Base-by-base conservation (phyloP, 2,329 filamentous ascomycete species). In the Arthrobotrys megalospora region DNA sequence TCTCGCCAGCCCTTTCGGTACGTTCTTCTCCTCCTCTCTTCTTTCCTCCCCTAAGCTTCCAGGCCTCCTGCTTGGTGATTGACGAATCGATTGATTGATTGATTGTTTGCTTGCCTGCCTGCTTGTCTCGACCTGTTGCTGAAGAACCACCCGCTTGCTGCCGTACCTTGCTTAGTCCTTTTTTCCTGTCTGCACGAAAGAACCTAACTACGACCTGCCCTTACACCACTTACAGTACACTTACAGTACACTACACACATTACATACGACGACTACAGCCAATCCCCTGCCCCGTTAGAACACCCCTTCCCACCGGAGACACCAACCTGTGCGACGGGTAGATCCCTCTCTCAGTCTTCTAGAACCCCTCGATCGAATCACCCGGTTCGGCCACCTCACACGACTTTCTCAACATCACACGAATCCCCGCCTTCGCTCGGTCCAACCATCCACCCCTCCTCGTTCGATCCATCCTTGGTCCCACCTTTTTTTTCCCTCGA, bases 321-420 rank as follows among this genome's bases (percentile, higher is more conserved):
- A 50, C 58, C 36, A 58, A 58, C 47, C 70, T 67, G 70, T 75
- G 70, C 70, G 62, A 75, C 70, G 62, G 62, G 69, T 63, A 73
- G 69, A 73, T 73, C 69, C 14, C 53, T 38, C 50, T 41, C 28
- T 32, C 58, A 21, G 21, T 32, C 38, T 66, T 66, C 41, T 60
- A 43, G 36, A 47, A 34, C 10, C 43, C 28, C 32, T 62, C 41
- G 7, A 76, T 28, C 28, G 38, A 62, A 55, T 34, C 36, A 52
- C 32, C 65, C 58, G 50, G 52, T 72, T 78, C 60, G 75, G 67
- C 67, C 75, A 78, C 75, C 52, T 78, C 75, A 72, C 75, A 78
- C 67, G 75, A 78, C 75, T 72, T 72, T 77, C 53, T 32, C 50
- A 65, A 38, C 50, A 36, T 69, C 43, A 32, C 55, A 67, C 63